Percentiles rank a stretch among this genome's conserved stretches.
Conservation (phyloP, 2,329 filamentous ascomycete genomes). For the Clonostachys sp. region DNA sequence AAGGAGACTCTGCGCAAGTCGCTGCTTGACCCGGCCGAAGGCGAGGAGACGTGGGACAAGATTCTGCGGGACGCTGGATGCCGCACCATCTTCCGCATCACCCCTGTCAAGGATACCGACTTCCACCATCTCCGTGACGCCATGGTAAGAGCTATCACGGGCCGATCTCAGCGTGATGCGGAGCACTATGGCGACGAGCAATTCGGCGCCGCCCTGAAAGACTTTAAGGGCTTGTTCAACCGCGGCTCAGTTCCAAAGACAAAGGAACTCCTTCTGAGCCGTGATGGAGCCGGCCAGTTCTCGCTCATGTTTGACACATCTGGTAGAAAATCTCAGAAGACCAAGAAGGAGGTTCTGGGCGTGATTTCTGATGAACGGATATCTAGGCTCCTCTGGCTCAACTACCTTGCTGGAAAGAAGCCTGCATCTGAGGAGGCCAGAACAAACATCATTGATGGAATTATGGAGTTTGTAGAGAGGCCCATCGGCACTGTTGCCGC, state of each 20-base stretch:
- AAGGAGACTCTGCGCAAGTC: constrained; percentile 66
- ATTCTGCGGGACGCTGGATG: constrained; percentile 64
- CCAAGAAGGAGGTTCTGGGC: constrained; percentile 56
- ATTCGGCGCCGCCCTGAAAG: constrained; percentile 70
- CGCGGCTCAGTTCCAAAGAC: constrained; percentile 77
- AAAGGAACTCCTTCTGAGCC: constrained; percentile 68
- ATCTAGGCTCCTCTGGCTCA: constrained; percentile 78
- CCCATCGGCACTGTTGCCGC: constrained; percentile 84
- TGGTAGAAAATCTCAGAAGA: constrained; percentile 41
- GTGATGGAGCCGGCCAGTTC: constrained; percentile 62
- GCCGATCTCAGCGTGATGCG: constrained; percentile 57
- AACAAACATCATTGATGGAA: constrained; percentile 77
- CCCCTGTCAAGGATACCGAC: constrained; percentile 90
- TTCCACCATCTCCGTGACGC: constrained; percentile 90
- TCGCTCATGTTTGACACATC: constrained; percentile 65
- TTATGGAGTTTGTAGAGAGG: constrained; percentile 82
- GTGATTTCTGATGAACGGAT: constrained; percentile 74
- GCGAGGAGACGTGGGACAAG: constrained; percentile 70
- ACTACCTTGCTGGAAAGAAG: constrained; percentile 81
- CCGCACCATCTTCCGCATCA: constrained; percentile 76
- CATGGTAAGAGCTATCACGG: constrained; percentile 81
- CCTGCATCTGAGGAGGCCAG: constrained; percentile 82
- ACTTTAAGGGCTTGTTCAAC: constrained; percentile 80
- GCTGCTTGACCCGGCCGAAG: constrained; percentile 64
- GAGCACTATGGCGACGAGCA: constrained; percentile 60